A percentile compares a stretch with the other conserved stretches of the same genome.
These are phyloP conservation scores for Metarhizium album DNA, from an alignment of 2,329 filamentous ascomycete species.

Conservation along the genomic window DNA sequence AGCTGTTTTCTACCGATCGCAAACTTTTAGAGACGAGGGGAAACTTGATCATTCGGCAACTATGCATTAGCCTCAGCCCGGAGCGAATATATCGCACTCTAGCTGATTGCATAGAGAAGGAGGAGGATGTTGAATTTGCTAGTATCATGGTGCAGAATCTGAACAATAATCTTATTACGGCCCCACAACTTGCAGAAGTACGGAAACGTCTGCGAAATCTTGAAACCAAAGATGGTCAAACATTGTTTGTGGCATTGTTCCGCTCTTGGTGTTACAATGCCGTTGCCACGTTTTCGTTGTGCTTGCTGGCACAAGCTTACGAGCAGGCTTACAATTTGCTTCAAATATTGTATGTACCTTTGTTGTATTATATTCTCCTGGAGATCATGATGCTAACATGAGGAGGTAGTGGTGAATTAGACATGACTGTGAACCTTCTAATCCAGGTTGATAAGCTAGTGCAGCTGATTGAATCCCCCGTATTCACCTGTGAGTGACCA, in stretches of 20 bases:
- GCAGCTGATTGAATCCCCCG: conserved; percentile 89
- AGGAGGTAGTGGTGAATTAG: conserved; percentile 71
- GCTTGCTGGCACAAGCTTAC: conserved; percentile 90
- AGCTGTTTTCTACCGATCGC: conserved; percentile 90
- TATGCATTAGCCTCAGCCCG: conserved; percentile 85
- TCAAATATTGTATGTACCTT: conserved; percentile 72
- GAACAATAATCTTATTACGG: conserved; percentile 98
- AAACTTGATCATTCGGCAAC: conserved; percentile 90
- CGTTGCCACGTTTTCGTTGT: conserved; percentile 93
- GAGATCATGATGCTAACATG: conserved; percentile 4
- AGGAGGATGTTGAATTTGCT: conserved; percentile 96
- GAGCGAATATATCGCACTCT: conserved; percentile 93
- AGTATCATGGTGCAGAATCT: conserved; percentile 99
- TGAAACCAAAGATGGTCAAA: conserved; percentile 89
- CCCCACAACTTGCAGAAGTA: conserved; percentile 83
- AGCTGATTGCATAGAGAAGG: conserved; percentile 92
- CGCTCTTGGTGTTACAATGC: conserved; percentile 98
- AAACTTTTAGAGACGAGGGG: conserved; percentile 84
- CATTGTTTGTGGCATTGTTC: conserved; percentile 89
- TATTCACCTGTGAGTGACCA: conserved; percentile 73
- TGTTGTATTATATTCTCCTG: neutral
- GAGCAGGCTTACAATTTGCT: conserved; percentile 95
- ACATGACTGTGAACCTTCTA: conserved; percentile 97
- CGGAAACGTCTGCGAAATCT: conserved; percentile 83
- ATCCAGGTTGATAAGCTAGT: conserved; percentile 99